Percentiles rank a stretch among this genome's conserved stretches.
Evolutionary conservation across 331 rosid species (phyloP).

Genomic region (Malus hybrid): DNA sequence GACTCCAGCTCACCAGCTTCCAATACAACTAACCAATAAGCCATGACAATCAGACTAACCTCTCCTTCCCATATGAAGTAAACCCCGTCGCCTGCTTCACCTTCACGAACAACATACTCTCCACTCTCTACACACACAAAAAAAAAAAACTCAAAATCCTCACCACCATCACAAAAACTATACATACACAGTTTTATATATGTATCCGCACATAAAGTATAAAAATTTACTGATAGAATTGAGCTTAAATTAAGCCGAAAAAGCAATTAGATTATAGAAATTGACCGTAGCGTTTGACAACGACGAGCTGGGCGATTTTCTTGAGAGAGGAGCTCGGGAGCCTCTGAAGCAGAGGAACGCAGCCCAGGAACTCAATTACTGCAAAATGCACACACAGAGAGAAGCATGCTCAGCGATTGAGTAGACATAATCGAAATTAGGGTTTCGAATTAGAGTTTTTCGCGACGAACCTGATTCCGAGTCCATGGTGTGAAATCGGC

Average conservation of each 20-base stretch:
- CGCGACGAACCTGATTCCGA: constrained; percentile 18
- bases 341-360: constrained; percentile 84
- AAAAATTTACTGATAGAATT: neutral
- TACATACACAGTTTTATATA: neutral
- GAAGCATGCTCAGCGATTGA: constrained; percentile 7
- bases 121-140: constrained; percentile 40
- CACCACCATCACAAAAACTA: neutral
- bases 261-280: neutral
- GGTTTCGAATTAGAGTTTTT: neutral
- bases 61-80: constrained; percentile 90
- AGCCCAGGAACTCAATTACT: constrained; percentile 73
- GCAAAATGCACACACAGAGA: constrained; percentile 16
- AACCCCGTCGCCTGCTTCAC: constrained; percentile 64
- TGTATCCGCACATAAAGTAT: neutral
- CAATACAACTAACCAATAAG: neutral
- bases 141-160: neutral
- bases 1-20: constrained; percentile 6
- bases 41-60: constrained; percentile 34
- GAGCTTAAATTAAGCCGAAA: no score
- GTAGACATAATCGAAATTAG: neutral
- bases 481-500: constrained; percentile 2
- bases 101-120: constrained; percentile 68
- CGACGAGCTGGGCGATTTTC: constrained; percentile 51
- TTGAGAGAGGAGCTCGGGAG: constrained; percentile 69
- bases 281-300: constrained; percentile 51